phyloP scores from a whole-genome alignment of 805 yeast species.

The Yamadazyma phyllophila region DNA sequence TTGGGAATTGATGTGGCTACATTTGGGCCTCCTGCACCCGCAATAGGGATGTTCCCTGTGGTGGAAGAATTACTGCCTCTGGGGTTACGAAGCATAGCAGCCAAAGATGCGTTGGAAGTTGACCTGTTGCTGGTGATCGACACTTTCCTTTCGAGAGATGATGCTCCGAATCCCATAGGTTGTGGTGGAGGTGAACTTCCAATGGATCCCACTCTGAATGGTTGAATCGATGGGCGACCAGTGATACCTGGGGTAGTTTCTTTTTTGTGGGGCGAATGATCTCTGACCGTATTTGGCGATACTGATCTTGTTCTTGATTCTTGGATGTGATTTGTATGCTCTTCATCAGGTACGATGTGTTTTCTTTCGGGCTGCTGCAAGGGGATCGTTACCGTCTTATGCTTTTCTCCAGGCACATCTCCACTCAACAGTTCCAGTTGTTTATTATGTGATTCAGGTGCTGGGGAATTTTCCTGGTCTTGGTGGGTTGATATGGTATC shows the following conservation, averaged over 20 bases:
- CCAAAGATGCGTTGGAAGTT: slow-evolving; percentile 52
- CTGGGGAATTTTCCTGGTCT: too few relatives aligned
- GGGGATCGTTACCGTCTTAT: too few relatives aligned
- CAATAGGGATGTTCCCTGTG: slow-evolving; percentile 15
- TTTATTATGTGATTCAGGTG: background rate
- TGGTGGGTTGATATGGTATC: background rate
- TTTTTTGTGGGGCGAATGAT: slow-evolving; percentile 10
- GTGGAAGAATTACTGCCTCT: slow-evolving; percentile 44
- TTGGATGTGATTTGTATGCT: too few relatives aligned
- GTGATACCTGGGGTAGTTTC: slow-evolving; percentile 8
- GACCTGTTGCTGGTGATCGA: slow-evolving; percentile 47
- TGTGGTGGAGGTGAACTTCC: slow-evolving; percentile 40
- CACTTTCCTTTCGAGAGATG: slow-evolving; percentile 36
- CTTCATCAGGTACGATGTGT: too few relatives aligned
- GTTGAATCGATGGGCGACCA: slow-evolving; percentile 44
- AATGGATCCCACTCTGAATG: slow-evolving; percentile 64
- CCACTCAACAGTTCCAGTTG: background rate
- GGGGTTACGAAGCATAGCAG: slow-evolving; percentile 51
- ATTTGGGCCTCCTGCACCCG: slow-evolving; percentile 9
- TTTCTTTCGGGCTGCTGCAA: too few relatives aligned
- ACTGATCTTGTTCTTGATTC: slow-evolving; percentile 15
- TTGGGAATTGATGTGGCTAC: slow-evolving; percentile 27
- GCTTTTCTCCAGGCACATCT: background rate
- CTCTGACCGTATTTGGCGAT: slow-evolving; percentile 23
- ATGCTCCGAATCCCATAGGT: slow-evolving; percentile 13